Evolutionary conservation across 139 green algal species (phyloP).

Genomic region (Diplosphaera chodatii): DNA sequence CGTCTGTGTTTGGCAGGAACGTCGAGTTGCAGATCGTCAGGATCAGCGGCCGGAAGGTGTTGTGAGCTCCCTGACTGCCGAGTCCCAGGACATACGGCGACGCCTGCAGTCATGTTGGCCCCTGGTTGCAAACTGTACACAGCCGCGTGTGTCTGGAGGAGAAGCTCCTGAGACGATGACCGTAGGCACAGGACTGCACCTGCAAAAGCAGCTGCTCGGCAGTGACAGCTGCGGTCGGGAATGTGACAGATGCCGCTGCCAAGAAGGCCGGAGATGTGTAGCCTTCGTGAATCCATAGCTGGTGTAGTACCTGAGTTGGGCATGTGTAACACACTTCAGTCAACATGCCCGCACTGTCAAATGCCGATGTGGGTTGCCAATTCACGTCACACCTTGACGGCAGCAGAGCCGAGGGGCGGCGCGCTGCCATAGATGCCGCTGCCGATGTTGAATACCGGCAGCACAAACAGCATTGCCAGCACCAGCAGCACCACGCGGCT

Average conservation of each 20-base stretch:
- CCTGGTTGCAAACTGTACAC: too few relatives aligned
- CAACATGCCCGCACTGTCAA: too few relatives aligned
- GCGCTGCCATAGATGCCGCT: constrained; percentile 60
- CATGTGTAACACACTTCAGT: too few relatives aligned
- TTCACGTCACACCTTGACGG: background rate
- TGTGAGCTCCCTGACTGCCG: constrained; percentile 18
- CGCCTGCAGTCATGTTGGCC: background rate
- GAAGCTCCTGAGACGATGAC: too few relatives aligned
- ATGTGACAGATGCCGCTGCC: background rate
- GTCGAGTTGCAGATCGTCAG: constrained; percentile 54
- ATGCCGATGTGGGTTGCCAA: too few relatives aligned
- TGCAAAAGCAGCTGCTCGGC: constrained; percentile 23
- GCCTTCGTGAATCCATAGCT: constrained; percentile 36
- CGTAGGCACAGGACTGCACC: too few relatives aligned
- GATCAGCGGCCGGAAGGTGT: constrained; percentile 17
- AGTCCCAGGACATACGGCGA: constrained; percentile 44
- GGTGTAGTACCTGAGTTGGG: constrained; percentile 78
- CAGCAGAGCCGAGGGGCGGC: constrained; percentile 44
- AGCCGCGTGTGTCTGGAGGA: too few relatives aligned
- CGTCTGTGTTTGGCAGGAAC: background rate
- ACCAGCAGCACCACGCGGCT: constrained; percentile 67
- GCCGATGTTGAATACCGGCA: constrained; percentile 74
- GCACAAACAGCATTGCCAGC: constrained; percentile 77
- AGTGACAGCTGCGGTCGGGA: background rate
- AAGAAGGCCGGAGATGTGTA: constrained; percentile 9